A percentile compares a stretch with the other conserved stretches of the same genome.
Evolutionary conservation across 768 basidiomycete species (phyloP).

Genomic region (Boletus rubropictus): DNA sequence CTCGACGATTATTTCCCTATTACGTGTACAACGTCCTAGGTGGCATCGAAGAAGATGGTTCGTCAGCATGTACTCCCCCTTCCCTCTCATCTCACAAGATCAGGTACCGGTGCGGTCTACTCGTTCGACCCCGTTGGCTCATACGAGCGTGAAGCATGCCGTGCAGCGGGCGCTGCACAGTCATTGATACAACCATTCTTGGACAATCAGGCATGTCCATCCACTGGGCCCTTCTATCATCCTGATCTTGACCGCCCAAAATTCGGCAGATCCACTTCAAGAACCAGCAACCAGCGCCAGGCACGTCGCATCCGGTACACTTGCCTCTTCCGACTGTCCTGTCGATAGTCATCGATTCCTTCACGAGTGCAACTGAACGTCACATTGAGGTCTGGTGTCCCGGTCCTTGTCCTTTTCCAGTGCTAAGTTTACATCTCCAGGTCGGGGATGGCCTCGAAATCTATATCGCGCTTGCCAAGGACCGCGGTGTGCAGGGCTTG

Average conservation of each 20-base stretch:
- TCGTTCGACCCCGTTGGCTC: slow-evolving; percentile 99
- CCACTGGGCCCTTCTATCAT: slow-evolving; percentile 32
- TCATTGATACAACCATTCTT: slow-evolving; percentile 94
- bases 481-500: slow-evolving; percentile 53
- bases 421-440: slow-evolving; percentile 33
- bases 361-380: slow-evolving; percentile 94
- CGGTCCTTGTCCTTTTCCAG: slow-evolving; percentile 1
- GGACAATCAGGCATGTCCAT: slow-evolving; percentile 84
- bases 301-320: slow-evolving; percentile 70
- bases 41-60: slow-evolving; percentile 94
- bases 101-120: slow-evolving; percentile 95
- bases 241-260: slow-evolving; percentile 16
- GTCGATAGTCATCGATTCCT: slow-evolving; percentile 88
- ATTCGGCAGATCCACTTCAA: slow-evolving; percentile 86
- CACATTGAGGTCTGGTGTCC: slow-evolving; percentile 81
- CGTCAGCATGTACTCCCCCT: slow-evolving; percentile 25
- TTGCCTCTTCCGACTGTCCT: slow-evolving; percentile 77
- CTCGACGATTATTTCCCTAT: slow-evolving; percentile 95
- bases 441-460: slow-evolving; percentile 96
- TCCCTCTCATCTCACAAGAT: slow-evolving; percentile 4
- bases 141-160: slow-evolving; percentile 95
- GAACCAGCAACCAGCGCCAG: slow-evolving; percentile 79
- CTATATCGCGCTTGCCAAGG: slow-evolving; percentile 75
- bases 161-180: slow-evolving; percentile 95
- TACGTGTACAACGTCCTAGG: slow-evolving; percentile 96